Evolutionary conservation across 495 filamentous ascomycete genomes (phyloP), one percentile per base, ranked within the genome.

Genomic region (Terfezia boudieri): DNA sequence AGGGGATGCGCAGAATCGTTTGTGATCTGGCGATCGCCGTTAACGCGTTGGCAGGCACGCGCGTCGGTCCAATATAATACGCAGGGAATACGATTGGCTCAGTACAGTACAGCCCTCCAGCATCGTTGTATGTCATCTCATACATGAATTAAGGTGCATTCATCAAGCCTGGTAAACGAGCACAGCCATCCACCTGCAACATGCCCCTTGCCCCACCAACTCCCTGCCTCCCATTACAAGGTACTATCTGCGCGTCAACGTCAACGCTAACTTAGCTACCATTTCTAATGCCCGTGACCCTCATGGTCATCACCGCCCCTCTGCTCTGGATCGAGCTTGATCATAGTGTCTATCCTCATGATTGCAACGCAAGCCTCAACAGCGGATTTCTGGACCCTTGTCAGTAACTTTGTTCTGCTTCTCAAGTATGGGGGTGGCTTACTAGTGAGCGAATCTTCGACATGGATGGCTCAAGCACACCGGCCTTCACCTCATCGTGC

Each of bases 311-410:
- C 85, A 69, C 82, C 79, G 12, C 73, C 75, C 63, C 77, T 74
- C 72, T 80, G 74, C 73, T 94, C 87, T 53, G 86, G 86, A 76
- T 99, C 90, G 70, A 99, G 70, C 73, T 93, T 94, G 69, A 99
- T 96, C 71, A 99, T 76, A 58, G 90, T 99, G 73, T 99, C 90
- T 65, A 99, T 99, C 63, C 90, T 79, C 92, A 99, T 95, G 67
- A 99, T 94, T 64, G 87, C 82, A 70, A 99, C 94, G 69, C 92
- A 96, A 56, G 90, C 90, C 73, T 99, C 90, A 53, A 96, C 90
- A 52, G 92, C 92, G 73, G 82, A 87, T 82, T 99, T 99, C 60
- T 62, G 38, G n/a, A 51, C 14, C 14, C 4, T n/a, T 46, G 17
- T 51, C 26, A 51, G 49, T 10, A 20, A 51, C 26, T 46, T 14